A percentile compares a stretch with the other conserved stretches of the same genome.
Conservation (phyloP, 2,329 filamentous ascomycete species). For the Grosmannia clavigera region DNA sequence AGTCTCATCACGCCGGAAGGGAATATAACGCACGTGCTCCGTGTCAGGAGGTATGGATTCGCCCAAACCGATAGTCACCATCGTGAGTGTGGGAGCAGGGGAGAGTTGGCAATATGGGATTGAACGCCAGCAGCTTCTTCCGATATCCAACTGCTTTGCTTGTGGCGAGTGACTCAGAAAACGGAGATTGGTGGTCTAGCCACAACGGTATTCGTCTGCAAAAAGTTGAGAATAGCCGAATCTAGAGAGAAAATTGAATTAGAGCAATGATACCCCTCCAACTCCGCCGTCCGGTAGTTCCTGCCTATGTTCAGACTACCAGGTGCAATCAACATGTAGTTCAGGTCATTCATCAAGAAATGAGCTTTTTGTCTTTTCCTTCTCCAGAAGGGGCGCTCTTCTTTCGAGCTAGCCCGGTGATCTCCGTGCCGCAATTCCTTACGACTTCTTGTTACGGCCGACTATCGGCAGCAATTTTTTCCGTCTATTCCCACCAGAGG, state of each 20-base stretch:
- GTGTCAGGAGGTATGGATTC: constrained; percentile 68
- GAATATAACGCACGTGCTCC: constrained; percentile 50
- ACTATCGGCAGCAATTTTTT: constrained; percentile 11
- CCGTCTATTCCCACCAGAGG: background rate
- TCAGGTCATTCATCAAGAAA: background rate
- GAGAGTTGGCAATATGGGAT: background rate
- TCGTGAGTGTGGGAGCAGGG: background rate
- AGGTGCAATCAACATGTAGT: background rate
- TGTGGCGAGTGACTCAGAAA: background rate
- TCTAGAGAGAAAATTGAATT: background rate
- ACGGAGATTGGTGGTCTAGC: background rate
- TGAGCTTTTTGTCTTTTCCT: background rate
- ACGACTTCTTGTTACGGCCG: constrained; percentile 4
- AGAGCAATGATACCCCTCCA: background rate
- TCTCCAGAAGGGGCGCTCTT: background rate
- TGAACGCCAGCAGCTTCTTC: background rate
- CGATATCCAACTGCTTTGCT: background rate
- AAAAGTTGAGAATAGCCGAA: background rate
- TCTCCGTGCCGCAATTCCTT: background rate
- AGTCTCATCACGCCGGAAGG: background rate
- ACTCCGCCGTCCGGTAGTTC: background rate
- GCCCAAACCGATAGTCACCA: constrained; percentile 34
- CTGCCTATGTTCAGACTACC: too few species aligned
- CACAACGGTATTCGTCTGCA: background rate
- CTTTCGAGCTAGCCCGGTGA: background rate